A percentile compares a stretch with the other conserved stretches of the same genome.
Conservation (phyloP, 805 yeast species). For the Wickerhamomyces hampshirensis region DNA sequence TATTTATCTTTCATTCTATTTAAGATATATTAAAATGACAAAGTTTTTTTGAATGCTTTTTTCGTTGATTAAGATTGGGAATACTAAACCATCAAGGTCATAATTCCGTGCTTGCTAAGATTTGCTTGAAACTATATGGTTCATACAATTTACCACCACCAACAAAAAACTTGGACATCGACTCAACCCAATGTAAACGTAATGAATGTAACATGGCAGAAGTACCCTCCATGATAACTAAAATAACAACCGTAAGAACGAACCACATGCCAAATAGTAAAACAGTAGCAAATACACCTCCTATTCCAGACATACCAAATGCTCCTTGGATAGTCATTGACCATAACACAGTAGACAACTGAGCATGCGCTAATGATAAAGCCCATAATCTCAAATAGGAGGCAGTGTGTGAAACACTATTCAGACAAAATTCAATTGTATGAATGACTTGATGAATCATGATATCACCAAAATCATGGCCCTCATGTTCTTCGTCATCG, state of each 20-base stretch:
- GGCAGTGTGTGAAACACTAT: constrained; percentile 97
- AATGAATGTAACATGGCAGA: constrained; percentile 98
- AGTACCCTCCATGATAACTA: constrained; percentile 97
- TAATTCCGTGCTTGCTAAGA: constrained; percentile 13
- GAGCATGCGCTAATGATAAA: constrained; percentile 94
- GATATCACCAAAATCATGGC: constrained; percentile 82
- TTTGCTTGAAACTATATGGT: constrained; percentile 66
- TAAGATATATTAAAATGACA: no score
- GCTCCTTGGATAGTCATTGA: constrained; percentile 85
- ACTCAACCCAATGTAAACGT: constrained; percentile 98
- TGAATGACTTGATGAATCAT: constrained; percentile 98
- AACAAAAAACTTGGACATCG: constrained; percentile 96
- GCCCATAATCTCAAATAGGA: constrained; percentile 98
- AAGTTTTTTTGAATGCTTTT: no score
- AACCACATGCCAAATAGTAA: constrained; percentile 93
- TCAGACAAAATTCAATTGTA: constrained; percentile 96
- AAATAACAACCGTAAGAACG: constrained; percentile 78
- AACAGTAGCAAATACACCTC: constrained; percentile 74
- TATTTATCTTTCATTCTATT: no score
- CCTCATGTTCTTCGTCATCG: constrained; percentile 40
- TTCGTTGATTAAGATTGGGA: no score
- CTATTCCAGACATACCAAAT: constrained; percentile 49
- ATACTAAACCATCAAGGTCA: no score
- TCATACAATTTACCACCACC: constrained; percentile 92
- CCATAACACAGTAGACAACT: constrained; percentile 92